Base-by-base conservation (phyloP, 2,329 filamentous ascomycete species). In the Neonectria ditissima region DNA sequence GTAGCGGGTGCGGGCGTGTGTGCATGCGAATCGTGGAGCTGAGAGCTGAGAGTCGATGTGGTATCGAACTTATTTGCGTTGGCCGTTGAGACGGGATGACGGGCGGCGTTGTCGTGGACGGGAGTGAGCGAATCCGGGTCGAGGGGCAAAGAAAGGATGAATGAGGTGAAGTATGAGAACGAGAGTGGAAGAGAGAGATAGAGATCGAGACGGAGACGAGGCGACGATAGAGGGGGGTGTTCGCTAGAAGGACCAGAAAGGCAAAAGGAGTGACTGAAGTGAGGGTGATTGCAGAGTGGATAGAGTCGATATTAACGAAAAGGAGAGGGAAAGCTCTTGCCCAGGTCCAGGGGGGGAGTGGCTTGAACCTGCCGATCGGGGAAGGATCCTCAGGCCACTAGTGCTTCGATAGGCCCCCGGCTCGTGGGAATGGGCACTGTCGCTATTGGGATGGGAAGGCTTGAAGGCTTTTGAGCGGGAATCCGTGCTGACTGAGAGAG, bases 181-280 rank as follows among this genome's bases (percentile, higher is more conserved):
- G 52, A 56, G 34, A 43, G 56, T 56, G 51, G 57, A 57, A 45
- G 57, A 53, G 57, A 47, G 50, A 28, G 52, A 54, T 60, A 56
- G 48, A 66, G 57, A 65, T 54, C 55, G 70, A 71, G 66, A 65
- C 68, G 28, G 30, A 28, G 30, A 32, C 55, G 71, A 71, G 66
- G 63, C 68, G 28, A 50, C 47, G 30, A 32, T 32, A 70, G 65
- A 66, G 70, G 65, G 65, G 45, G 67, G 66, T 73, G 60, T 50
- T 65, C 66, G 63, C 57, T 56, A 65, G 62, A 69, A 62, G 65
- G 65, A 69, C 69, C 63, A 71, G 68, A 72, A 65, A 68, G 68
- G 69, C 69, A 73, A 78, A 80, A 78, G 74, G 77, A 79, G 76
- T 77, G 78, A 80, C 78, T 79, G 73, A 75, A 76, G 75, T 78